These are phyloP conservation scores for Tylopilus sp. DNA, from an alignment of 768 basidiomycete species.

Conservation along the genomic window DNA sequence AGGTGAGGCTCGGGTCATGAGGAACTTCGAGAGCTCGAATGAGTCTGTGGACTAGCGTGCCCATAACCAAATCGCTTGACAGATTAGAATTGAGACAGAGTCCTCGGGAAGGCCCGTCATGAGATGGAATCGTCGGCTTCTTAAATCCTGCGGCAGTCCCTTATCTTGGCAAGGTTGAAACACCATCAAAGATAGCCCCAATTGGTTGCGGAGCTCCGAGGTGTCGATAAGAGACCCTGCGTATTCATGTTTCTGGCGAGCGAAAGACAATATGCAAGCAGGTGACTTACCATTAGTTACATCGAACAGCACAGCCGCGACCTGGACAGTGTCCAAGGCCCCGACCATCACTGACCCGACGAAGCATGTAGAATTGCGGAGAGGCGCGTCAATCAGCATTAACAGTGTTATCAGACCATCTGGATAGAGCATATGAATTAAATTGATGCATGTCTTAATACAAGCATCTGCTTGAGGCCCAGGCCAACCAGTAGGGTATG, in stretches of 20 bases:
- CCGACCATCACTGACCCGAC: background rate
- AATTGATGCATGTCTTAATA: constrained; percentile 32
- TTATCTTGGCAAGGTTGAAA: constrained; percentile 13
- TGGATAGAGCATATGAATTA: constrained; percentile 20
- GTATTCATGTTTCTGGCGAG: background rate
- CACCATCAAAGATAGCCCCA: background rate
- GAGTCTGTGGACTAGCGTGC: constrained; percentile 21
- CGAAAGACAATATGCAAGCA: background rate
- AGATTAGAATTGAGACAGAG: background rate
- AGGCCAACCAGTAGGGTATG: constrained; percentile 24
- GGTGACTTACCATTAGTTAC: background rate
- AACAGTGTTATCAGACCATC: constrained; percentile 4
- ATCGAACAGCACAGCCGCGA: background rate
- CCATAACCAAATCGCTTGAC: constrained; percentile 17
- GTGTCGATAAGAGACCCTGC: background rate
- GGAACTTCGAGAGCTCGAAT: constrained; percentile 45
- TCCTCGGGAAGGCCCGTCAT: background rate
- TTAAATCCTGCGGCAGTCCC: background rate
- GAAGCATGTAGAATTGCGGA: constrained; percentile 2
- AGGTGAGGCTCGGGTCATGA: constrained; percentile 50
- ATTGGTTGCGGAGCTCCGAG: background rate
- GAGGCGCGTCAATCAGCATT: constrained; percentile 3
- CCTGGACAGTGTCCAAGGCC: background rate
- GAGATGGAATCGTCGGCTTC: constrained; percentile 2
- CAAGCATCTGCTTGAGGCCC: constrained; percentile 27